Evolutionary conservation across 2,329 filamentous ascomycete genomes (phyloP).

Genomic region (Sporothrix protearum): DNA sequence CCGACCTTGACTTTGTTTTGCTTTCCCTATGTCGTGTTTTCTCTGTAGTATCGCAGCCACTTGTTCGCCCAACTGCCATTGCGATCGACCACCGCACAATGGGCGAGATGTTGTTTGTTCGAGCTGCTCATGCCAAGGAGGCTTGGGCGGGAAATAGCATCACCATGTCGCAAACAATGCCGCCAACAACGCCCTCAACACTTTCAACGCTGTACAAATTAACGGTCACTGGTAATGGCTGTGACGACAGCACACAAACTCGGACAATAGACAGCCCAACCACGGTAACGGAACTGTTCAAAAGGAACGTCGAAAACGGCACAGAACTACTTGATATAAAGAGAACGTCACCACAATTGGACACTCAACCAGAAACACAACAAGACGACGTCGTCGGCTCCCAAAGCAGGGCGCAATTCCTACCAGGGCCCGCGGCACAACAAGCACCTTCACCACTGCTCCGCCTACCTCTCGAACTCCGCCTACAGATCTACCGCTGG

Average conservation of each 20-base stretch:
- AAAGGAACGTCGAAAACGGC: background rate
- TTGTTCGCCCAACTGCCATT: too few relatives aligned
- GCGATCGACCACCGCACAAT: background rate
- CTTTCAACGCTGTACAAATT: background rate
- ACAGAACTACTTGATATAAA: too few relatives aligned
- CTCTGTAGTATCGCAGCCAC: background rate
- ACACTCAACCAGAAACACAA: background rate
- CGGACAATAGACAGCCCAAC: background rate
- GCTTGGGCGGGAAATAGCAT: background rate
- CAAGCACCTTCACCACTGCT: slow-evolving; percentile 32
- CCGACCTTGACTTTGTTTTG: background rate
- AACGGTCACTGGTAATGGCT: background rate
- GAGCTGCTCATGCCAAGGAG: background rate
- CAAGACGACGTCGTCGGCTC: background rate
- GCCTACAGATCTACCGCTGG: slow-evolving; percentile 46
- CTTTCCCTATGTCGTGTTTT: background rate
- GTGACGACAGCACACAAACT: background rate
- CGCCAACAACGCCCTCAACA: too few relatives aligned
- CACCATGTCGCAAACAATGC: background rate
- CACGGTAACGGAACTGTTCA: background rate
- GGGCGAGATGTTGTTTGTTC: slow-evolving; percentile 3
- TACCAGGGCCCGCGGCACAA: background rate
- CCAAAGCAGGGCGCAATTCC: background rate
- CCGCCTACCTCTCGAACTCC: slow-evolving; percentile 44
- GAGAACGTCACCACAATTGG: background rate